Evolutionary conservation across 1,284 basidiomycete genomes (phyloP).

Genomic region (Meira nashicola): DNA sequence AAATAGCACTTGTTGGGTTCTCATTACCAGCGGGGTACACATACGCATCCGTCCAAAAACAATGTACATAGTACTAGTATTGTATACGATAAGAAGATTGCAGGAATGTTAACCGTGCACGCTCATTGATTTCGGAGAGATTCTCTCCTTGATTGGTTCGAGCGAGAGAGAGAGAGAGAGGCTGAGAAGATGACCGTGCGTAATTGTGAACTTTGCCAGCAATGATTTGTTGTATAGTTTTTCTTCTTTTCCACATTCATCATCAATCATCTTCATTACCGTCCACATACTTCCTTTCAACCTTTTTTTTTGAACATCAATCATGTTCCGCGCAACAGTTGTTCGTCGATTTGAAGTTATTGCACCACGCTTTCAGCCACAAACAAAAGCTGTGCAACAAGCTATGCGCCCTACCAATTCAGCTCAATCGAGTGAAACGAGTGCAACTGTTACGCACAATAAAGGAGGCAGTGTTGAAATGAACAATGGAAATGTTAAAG

Average conservation of each 20-base stretch:
- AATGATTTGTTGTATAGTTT: background rate
- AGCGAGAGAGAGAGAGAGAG: background rate
- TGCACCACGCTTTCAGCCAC: background rate
- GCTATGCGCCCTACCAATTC: no score
- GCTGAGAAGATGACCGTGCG: background rate
- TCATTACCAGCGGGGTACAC: no score
- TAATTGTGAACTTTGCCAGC: background rate
- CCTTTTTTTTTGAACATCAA: background rate
- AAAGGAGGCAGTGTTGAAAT: background rate
- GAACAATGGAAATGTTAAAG: background rate
- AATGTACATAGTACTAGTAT: no score
- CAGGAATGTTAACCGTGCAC: no score
- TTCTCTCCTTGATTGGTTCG: no score
- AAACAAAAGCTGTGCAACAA: no score
- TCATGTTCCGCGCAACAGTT: background rate
- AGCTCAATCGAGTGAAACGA: no score
- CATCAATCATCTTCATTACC: background rate
- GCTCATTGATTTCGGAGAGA: no score
- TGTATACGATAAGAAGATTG: no score
- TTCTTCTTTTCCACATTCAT: background rate
- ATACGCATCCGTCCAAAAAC: no score
- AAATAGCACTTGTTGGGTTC: no score
- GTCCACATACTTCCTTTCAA: background rate
- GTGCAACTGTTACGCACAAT: background rate
- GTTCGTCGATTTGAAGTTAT: conserved; percentile 4